Base-by-base conservation (phyloP, 176 grass and related monocot genomes). In the Oryza nivara region DNA sequence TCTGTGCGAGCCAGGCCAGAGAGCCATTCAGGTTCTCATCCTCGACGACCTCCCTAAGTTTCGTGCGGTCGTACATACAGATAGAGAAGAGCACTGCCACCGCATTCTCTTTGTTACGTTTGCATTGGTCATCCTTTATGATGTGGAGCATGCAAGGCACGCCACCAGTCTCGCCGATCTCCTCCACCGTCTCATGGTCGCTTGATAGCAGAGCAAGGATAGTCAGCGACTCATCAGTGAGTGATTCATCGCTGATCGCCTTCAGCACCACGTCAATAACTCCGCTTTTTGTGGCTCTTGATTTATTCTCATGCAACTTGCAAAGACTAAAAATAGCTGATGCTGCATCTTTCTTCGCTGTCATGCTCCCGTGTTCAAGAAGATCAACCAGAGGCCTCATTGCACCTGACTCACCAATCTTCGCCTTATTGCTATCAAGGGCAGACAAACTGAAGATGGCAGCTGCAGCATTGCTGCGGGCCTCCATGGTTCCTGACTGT, bases 391-490 rank as follows among this genome's bases (percentile, higher is more conserved):
- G 80, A 78, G 86, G 88, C 45, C 78, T 87, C 81, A 97, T 89
- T 52, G 81, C 92, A 23, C 83, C 79, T 60, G 86, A 46, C 34
- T 89, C 77, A 13, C 90, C 92, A 35, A 97, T 97, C 76, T 85
- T 91, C 20, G 36, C 65, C 70, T 94, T 97, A 38, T 94, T 97
- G 44, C 70, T 78, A 71, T 97, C 82, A 20, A 97, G 85, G 8
- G 92, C 94, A 10, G 94, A 97, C 23, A 97, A 80, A 70, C 86
- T 94, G 84, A 97, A 97, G 25, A 97, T 78, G 52, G 92, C 90
- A 41, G 92, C 92, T 28, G 94, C 94, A 6, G 94, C 70, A 63
- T 97, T 97, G 68, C 92, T 80, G 32, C 94, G 88, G 35, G 88
- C 83, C 74, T 89, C 90, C 94, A 94, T 94, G 10, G 79, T 88